Percentiles rank a stretch among this genome's conserved stretches.
phyloP scores from a whole-genome alignment of 768 basidiomycete species.

The Mycena haematopus region DNA sequence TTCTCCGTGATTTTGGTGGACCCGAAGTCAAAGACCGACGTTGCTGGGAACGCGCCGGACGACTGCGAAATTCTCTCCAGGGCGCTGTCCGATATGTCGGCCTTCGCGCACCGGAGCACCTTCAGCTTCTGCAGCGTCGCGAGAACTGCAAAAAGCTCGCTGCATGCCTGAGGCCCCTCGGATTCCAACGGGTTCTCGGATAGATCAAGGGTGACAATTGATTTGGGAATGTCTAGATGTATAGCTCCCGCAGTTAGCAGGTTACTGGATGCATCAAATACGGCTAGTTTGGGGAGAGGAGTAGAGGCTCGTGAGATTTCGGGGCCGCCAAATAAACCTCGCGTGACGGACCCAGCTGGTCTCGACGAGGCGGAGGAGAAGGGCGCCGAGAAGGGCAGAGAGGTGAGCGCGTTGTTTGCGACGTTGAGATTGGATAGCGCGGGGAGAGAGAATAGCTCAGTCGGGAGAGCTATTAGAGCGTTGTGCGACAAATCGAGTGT shows the following conservation, averaged over 20 bases:
- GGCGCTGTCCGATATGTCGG: slow-evolving; percentile 68
- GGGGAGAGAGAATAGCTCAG: slow-evolving; percentile 71
- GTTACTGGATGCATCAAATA: slow-evolving; percentile 73
- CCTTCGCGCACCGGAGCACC: slow-evolving; percentile 60
- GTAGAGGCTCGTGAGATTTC: slow-evolving; percentile 64
- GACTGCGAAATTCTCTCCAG: slow-evolving; percentile 42
- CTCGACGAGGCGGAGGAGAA: slow-evolving; percentile 44
- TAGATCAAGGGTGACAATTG: slow-evolving; percentile 64
- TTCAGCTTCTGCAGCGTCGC: slow-evolving; percentile 57
- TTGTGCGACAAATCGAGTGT: slow-evolving; percentile 80
- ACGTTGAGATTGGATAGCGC: slow-evolving; percentile 70
- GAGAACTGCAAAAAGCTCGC: slow-evolving; percentile 54
- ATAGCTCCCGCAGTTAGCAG: slow-evolving; percentile 61
- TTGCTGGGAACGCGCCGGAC: slow-evolving; percentile 49
- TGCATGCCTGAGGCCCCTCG: slow-evolving; percentile 35
- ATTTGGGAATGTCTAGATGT: slow-evolving; percentile 58
- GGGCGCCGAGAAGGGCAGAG: slow-evolving; percentile 67
- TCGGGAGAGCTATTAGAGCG: slow-evolving; percentile 64
- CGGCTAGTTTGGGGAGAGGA: slow-evolving; percentile 71
- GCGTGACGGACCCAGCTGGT: slow-evolving; percentile 41
- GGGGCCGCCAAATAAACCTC: slow-evolving; percentile 69
- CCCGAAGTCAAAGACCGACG: slow-evolving; percentile 68
- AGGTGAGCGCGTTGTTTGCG: slow-evolving; percentile 69
- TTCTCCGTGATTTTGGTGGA: slow-evolving; percentile 64
- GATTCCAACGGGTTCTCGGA: slow-evolving; percentile 70